Base-by-base conservation (phyloP, 345 rosid genomes). In the Citrus inodora region DNA sequence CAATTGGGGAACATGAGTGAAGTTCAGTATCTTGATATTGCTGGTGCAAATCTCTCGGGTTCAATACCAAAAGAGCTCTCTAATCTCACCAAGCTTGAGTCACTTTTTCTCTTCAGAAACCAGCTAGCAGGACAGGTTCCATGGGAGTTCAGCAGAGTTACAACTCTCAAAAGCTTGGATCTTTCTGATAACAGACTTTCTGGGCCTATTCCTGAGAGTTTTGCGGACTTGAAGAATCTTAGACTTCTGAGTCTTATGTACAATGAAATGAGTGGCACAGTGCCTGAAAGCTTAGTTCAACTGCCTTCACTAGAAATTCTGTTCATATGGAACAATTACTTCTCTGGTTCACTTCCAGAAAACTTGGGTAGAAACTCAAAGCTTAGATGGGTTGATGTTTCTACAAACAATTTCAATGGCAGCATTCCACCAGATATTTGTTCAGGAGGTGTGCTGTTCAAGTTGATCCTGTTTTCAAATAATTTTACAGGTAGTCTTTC, bases 351-450 rank as follows among this genome's bases (percentile, higher is more conserved):
- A 71, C 98, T 95, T 82, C 99, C 98, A 14, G 69, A 71, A 67
- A 85, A 88, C 80, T 86, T 95, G 83, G 99, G 99, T 38, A 87
- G 37, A 83, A 87, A 89, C 84, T 88, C 91, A 72, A 92, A 89
- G 80, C 97, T 93, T 6, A 84, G 89, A 80, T 95, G 96, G 96
- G 83, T 93, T 17, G 99, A 95, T 80, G 95, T 91, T 81, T 95
- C 99, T 2, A 91, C 94, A 35, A 95, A 93, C 87, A 89, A 82
- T 77, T 88, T 95, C 80, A 68, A 78, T 40, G 99, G 98, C 40
- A 84, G 83, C 64, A 89, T 95, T 79, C 99, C 99, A n/a, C 80
- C 86, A 5, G 89, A 84, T 74, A 90, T 93, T 67, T 95, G 99
- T 82, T 79, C 94, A 59, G 89, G 93, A 75, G 97, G 95, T 71